Percentiles rank a stretch among this genome's conserved stretches.
These are phyloP conservation scores for Diphasiastrum complanatum DNA, from an alignment of 83 land plant species.

Conservation along the genomic window DNA sequence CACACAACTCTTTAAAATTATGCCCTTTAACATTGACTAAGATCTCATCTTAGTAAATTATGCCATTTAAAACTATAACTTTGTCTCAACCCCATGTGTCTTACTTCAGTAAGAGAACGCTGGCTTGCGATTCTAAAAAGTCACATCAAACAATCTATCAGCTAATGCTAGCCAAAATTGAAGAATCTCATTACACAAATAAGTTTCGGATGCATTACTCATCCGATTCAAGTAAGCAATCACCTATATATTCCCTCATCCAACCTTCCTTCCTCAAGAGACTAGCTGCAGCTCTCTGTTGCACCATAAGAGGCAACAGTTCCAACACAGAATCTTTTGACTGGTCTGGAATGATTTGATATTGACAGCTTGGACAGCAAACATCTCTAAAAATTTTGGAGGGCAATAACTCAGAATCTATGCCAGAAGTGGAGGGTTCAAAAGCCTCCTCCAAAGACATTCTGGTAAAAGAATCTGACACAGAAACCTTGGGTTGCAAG, in stretches of 20 bases:
- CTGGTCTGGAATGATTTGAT: conserved; percentile 63
- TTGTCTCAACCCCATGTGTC: no score
- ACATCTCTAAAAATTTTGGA: conserved; percentile 7
- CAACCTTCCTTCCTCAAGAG: conserved; percentile 15
- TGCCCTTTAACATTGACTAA: no score
- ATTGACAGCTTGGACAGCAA: conserved; percentile 75
- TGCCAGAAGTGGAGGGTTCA: neutral
- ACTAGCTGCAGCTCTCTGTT: conserved; percentile 22
- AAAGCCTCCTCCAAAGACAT: conserved; percentile 10
- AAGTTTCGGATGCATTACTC: no score
- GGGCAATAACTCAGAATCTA: neutral
- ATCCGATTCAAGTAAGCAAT: no score
- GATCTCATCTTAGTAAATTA: no score
- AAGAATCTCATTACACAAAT: no score
- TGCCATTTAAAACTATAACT: no score
- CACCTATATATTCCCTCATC: conserved; percentile 64
- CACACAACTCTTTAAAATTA: no score
- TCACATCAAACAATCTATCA: no score
- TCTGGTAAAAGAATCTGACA: neutral
- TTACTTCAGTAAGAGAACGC: no score
- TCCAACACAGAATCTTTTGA: conserved; percentile 25
- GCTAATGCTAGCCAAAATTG: no score
- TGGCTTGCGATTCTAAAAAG: no score
- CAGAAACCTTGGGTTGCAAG: conserved; percentile 3
- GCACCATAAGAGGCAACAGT: conserved; percentile 45